Percentiles rank a stretch among this genome's conserved stretches.
Conservation (phyloP, 345 rosid genomes). For the Heritiera littoralis region DNA sequence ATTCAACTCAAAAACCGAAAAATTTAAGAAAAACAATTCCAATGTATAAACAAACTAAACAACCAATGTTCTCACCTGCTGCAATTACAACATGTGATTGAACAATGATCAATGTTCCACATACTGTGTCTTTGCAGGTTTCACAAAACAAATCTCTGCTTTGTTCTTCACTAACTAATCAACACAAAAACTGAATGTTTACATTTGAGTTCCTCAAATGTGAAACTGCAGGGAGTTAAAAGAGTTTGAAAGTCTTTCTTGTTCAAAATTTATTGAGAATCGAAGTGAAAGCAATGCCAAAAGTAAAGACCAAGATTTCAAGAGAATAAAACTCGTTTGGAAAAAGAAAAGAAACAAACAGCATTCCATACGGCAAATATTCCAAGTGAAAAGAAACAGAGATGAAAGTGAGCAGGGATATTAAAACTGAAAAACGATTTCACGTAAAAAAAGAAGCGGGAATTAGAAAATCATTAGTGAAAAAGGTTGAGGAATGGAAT, state of each 20-base stretch:
- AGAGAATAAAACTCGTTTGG: slow-evolving; percentile 4
- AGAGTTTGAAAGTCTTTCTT: background rate
- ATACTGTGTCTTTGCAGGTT: background rate
- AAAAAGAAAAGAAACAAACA: background rate
- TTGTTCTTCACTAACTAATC: background rate
- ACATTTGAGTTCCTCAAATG: background rate
- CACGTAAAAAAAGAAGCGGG: background rate
- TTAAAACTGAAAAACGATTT: background rate
- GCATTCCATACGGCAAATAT: background rate
- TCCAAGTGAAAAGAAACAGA: background rate
- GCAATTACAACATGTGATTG: background rate
- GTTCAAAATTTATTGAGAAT: background rate
- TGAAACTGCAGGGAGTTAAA: background rate
- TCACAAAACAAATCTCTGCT: background rate
- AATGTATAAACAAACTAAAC: background rate
- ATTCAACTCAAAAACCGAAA: background rate
- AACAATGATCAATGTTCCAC: slow-evolving; percentile 6
- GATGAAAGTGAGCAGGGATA: background rate
- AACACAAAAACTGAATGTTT: background rate
- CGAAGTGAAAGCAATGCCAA: slow-evolving; percentile 13
- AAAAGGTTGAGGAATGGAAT: slow-evolving; percentile 9
- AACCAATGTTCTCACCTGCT: background rate
- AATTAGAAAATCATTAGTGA: background rate
- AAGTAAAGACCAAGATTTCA: slow-evolving; percentile 15
- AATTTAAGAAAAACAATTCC: background rate